Percentiles rank a stretch among this genome's conserved stretches.
Evolutionary conservation across 2,329 filamentous ascomycete species (phyloP).

Genomic region (Periconia sp.): DNA sequence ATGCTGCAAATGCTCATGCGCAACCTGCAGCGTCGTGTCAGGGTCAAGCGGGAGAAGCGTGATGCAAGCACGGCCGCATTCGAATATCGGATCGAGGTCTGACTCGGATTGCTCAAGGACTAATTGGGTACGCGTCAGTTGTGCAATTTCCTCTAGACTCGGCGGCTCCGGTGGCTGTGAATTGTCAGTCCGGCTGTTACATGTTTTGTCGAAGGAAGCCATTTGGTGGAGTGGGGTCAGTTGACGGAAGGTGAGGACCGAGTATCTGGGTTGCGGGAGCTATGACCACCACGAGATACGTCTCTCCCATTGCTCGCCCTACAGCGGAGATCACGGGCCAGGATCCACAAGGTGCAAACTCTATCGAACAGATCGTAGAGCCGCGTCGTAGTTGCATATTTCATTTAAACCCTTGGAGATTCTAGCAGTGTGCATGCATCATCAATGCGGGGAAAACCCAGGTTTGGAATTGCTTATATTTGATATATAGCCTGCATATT

Average conservation of each 20-base stretch:
- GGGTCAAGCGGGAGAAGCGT: constrained; percentile 44
- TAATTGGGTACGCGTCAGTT: constrained; percentile 32
- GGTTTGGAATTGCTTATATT: neutral
- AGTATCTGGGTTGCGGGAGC: neutral
- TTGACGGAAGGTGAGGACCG: neutral
- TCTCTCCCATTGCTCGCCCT: neutral
- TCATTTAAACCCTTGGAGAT: neutral
- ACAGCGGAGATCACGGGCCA: neutral
- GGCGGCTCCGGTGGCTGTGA: constrained; percentile 11
- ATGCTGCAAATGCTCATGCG: constrained; percentile 72
- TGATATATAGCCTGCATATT: constrained; percentile 6
- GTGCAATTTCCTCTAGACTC: constrained; percentile 27
- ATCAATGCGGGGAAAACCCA: neutral
- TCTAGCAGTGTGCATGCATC: neutral
- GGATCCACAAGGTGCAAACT: neutral
- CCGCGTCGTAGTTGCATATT: neutral
- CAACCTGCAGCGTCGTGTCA: constrained; percentile 63
- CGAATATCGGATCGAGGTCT: constrained; percentile 40
- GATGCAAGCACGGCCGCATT: constrained; percentile 51
- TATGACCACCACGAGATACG: constrained; percentile 1
- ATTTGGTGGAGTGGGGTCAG: neutral
- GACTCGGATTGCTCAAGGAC: too few relatives aligned
- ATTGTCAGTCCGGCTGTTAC: constrained; percentile 17
- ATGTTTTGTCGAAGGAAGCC: neutral
- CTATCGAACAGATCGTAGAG: neutral